These are phyloP conservation scores for Annona squamosa DNA, from an alignment of 164 flowering plant genomes.

Conservation along the genomic window DNA sequence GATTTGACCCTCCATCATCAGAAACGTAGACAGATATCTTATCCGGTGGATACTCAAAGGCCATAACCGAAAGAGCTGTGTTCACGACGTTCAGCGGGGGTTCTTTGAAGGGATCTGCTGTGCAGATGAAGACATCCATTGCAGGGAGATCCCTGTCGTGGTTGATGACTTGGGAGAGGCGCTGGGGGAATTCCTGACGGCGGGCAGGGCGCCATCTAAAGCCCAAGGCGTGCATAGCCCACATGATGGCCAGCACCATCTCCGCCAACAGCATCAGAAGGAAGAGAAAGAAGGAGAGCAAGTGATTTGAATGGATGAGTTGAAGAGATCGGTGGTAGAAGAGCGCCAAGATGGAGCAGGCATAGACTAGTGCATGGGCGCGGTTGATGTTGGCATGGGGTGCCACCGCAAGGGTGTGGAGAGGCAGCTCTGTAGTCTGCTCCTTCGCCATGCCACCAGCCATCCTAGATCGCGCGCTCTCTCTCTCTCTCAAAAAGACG, in stretches of 20 bases:
- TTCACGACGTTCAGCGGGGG: slow-evolving; percentile 21
- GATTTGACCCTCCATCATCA: slow-evolving; percentile 28
- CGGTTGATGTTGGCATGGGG: slow-evolving; percentile 41
- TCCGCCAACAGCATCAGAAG: slow-evolving; percentile 15
- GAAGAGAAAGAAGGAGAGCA: slow-evolving; percentile 6
- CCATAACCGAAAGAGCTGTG: slow-evolving; percentile 25
- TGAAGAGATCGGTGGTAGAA: slow-evolving; percentile 22
- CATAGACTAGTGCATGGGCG: slow-evolving; percentile 34
- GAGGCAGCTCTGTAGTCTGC: slow-evolving; percentile 15
- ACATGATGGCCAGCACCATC: slow-evolving; percentile 17
- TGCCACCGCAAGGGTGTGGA: slow-evolving; percentile 28
- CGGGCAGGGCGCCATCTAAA: slow-evolving; percentile 20
- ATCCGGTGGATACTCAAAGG: slow-evolving; percentile 22
- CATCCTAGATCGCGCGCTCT: neutral
- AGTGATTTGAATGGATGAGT: slow-evolving; percentile 11
- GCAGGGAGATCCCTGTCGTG: slow-evolving; percentile 13
- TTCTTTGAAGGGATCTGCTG: slow-evolving; percentile 32
- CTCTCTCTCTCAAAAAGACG: neutral
- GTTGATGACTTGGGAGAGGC: slow-evolving; percentile 6
- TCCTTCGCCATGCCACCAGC: neutral
- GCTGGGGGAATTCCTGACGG: slow-evolving; percentile 15
- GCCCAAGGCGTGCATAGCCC: slow-evolving; percentile 13
- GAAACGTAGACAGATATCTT: slow-evolving; percentile 28
- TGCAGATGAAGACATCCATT: slow-evolving; percentile 30
- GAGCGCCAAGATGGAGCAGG: slow-evolving; percentile 32